Evolutionary conservation across 2,329 filamentous ascomycete species (phyloP).

Genomic region (Pseudophaeomoniella oleicola): DNA sequence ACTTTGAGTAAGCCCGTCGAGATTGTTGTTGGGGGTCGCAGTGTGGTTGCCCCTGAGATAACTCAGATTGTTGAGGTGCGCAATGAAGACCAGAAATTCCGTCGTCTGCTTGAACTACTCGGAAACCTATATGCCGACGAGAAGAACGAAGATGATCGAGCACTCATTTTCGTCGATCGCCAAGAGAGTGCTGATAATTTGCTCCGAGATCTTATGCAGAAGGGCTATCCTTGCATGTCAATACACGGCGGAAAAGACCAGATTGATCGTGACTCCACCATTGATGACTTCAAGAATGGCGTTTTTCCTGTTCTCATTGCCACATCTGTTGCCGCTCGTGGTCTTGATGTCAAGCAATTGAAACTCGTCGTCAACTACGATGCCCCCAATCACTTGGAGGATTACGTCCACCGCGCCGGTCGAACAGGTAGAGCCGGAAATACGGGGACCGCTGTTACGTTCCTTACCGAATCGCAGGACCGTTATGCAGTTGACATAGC

Average conservation of each 20-base stretch:
- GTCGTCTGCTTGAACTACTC: slow-evolving; percentile 69
- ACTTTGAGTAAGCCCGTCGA: slow-evolving; percentile 73
- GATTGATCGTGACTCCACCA: slow-evolving; percentile 80
- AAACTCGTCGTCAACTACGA: slow-evolving; percentile 95
- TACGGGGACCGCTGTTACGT: slow-evolving; percentile 86
- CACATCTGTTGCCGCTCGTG: slow-evolving; percentile 88
- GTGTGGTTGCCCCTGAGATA: slow-evolving; percentile 54
- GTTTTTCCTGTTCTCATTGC: slow-evolving; percentile 81
- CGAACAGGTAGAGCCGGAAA: slow-evolving; percentile 91
- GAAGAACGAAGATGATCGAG: slow-evolving; percentile 75
- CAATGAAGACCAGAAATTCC: slow-evolving; percentile 69
- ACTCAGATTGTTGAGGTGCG: slow-evolving; percentile 84
- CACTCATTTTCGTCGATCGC: slow-evolving; percentile 80
- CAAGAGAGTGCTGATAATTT: slow-evolving; percentile 79
- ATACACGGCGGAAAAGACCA: slow-evolving; percentile 93
- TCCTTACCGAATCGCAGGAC: slow-evolving; percentile 82
- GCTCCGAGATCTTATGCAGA: slow-evolving; percentile 63
- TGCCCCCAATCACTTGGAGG: slow-evolving; percentile 83
- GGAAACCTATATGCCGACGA: slow-evolving; percentile 63
- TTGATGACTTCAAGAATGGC: slow-evolving; percentile 85
- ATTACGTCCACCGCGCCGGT: slow-evolving; percentile 89
- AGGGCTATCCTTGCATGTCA: slow-evolving; percentile 81
- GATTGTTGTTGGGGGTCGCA: slow-evolving; percentile 81
- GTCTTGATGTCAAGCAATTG: slow-evolving; percentile 87
- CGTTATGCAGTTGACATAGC: slow-evolving; percentile 77